Evolutionary conservation across 768 basidiomycete species (phyloP).

Genomic region (Heimioporus sp.): DNA sequence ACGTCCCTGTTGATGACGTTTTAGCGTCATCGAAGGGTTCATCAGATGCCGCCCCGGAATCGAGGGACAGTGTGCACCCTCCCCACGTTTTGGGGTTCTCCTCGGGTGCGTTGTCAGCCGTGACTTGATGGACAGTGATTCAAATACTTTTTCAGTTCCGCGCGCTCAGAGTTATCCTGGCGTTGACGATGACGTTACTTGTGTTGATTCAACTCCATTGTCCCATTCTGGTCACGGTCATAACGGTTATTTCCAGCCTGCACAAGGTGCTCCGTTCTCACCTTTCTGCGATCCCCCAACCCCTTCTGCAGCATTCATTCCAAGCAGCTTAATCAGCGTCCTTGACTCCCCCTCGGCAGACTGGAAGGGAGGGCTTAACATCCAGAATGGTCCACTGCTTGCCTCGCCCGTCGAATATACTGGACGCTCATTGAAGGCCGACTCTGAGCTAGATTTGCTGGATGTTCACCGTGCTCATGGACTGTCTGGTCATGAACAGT

Average conservation of each 20-base stretch:
- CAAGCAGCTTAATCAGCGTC: conserved; percentile 46
- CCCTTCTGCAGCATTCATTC: conserved; percentile 51
- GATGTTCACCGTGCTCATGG: conserved; percentile 36
- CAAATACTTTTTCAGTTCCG: conserved; percentile 8
- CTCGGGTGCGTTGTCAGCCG: conserved; percentile 30
- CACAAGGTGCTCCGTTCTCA: conserved; percentile 40
- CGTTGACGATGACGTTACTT: conserved; percentile 41
- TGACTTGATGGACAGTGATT: conserved; percentile 9
- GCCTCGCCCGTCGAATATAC: conserved; percentile 44
- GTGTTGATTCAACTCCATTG: conserved; percentile 20
- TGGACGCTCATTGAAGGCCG: conserved; percentile 24
- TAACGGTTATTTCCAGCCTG: conserved; percentile 13
- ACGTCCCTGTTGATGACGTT: conserved; percentile 20
- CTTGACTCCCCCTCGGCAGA: conserved; percentile 56
- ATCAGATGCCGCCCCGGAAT: conserved; percentile 11
- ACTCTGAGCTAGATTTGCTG: conserved; percentile 45
- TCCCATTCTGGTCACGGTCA: conserved; percentile 11
- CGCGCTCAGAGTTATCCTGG: conserved; percentile 40
- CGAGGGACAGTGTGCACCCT: conserved; percentile 17
- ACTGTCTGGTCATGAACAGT: conserved; percentile 14
- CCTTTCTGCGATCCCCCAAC: conserved; percentile 48
- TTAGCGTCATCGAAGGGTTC: conserved; percentile 12
- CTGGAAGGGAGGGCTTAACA: conserved; percentile 38
- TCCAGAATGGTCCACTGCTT: conserved; percentile 25
- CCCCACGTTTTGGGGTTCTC: conserved; percentile 30